Percentiles rank a stretch among this genome's conserved stretches.
Evolutionary conservation across 352 stramenopile genomes (phyloP).

Genomic region (Globisporangium acanthophoron): DNA sequence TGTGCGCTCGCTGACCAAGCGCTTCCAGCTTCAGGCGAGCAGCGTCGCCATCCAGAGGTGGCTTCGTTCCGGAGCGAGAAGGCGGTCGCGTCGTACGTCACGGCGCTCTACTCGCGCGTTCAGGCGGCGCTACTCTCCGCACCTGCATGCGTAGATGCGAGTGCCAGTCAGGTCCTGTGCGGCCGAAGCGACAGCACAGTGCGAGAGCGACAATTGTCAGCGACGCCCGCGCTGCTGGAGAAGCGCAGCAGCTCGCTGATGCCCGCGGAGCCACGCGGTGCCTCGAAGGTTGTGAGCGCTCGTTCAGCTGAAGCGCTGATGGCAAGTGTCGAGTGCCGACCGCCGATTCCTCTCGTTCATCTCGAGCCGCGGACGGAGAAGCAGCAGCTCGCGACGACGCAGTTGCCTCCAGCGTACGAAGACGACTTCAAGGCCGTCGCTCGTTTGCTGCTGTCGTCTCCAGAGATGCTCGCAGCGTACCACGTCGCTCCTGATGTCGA

Average conservation of each 20-base stretch:
- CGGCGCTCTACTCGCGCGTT: slow-evolving; percentile 26
- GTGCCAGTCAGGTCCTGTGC: not conserved
- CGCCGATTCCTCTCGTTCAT: no score
- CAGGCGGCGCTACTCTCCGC: slow-evolving; percentile 11
- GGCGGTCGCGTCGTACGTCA: slow-evolving; percentile 27
- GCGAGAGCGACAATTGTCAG: not conserved
- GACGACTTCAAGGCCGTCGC: slow-evolving; percentile 34
- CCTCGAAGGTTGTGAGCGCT: not conserved
- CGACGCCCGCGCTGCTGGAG: no score
- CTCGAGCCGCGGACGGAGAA: no score
- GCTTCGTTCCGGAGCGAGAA: slow-evolving; percentile 25
- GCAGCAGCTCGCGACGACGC: not conserved
- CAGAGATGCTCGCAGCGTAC: not conserved
- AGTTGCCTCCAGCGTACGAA: slow-evolving; percentile 20
- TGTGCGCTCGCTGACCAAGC: slow-evolving; percentile 38
- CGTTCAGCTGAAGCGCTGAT: not conserved
- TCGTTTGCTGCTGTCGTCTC: slow-evolving; percentile 17
- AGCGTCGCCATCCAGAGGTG: slow-evolving; percentile 17
- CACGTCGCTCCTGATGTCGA: slow-evolving; percentile 21
- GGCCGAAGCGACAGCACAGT: not conserved
- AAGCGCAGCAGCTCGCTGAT: not conserved
- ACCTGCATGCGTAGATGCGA: not conserved
- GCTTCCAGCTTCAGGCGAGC: not conserved
- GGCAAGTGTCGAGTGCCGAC: no score
- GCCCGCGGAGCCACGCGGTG: not conserved